Base-by-base conservation (phyloP, 805 yeast species). In the Spathaspora passalidarum region DNA sequence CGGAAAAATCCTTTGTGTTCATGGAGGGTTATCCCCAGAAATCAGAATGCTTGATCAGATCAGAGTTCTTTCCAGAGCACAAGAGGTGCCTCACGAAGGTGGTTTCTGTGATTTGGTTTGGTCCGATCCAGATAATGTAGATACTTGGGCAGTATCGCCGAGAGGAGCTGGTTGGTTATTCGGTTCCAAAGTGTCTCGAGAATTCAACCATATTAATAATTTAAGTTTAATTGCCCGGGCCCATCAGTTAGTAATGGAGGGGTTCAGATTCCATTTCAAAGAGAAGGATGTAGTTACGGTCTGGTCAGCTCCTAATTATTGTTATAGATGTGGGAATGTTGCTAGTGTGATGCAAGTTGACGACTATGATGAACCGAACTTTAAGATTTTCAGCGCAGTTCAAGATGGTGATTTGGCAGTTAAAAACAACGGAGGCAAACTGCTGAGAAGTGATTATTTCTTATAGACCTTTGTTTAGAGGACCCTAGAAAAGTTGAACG, bases 141-240 rank as follows among this genome's bases (percentile, higher is more conserved):
- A 89, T 56, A 88, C 96, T 10, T 92, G 99, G 99, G 97, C 96
- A 18, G 96, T 94, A 17, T 85, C 95, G 21, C 97, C 97, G 25
- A 79, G 99, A 61, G 99, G 99, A 50, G 99, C 99, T 0, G 99
- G 99, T 10, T 92, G 98, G 98, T 70, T 92, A 44, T 92, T 92
- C 64, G 99, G 99, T 19, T 80, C 90, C 38, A 86, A 86, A 63
- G 97, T 94, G 19, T 94, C 96, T 14, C 73, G 97, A 47, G 98
- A 94, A 66, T 94, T 94, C 69, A 94, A 92, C 68, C 96, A 94
- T 65, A 95, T 92, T 45, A 92, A 94, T 63, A 90, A 90, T 53
- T 73, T 94, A 50, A 81, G 81, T 53, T 72, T 92, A 55, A 90
- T 92, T 48, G 97, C 99, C 9, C 78, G 99, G 57, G 98, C 98